phyloP scores from a whole-genome alignment of 148 eudicot genomes.

The Camellia lanceoleosa region DNA sequence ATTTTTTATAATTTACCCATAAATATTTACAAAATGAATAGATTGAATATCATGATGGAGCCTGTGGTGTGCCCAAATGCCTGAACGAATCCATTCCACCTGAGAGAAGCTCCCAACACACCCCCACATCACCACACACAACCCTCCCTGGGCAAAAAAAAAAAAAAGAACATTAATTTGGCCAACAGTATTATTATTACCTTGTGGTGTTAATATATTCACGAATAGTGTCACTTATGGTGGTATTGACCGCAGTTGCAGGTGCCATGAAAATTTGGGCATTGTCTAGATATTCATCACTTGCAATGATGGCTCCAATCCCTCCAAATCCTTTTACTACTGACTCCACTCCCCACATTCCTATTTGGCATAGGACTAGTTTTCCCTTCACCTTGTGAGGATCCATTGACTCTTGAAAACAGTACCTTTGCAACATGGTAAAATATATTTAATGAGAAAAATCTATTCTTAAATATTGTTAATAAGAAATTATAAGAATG shows the following conservation, averaged over 20 bases:
- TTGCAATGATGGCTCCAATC: constrained; percentile 57
- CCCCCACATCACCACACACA: too few relatives aligned
- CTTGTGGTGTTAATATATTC: constrained; percentile 57
- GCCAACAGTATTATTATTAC: constrained; percentile 24
- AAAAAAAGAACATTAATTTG: background rate
- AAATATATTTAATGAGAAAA: background rate
- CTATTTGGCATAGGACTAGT: constrained; percentile 59
- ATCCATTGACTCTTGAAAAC: constrained; percentile 58
- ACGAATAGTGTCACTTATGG: constrained; percentile 39
- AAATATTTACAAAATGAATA: too few relatives aligned
- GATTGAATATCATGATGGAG: too few relatives aligned
- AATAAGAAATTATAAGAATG: too few relatives aligned
- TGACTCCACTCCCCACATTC: constrained; percentile 60
- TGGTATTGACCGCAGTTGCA: constrained; percentile 49
- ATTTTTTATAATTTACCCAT: too few relatives aligned
- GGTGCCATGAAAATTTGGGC: constrained; percentile 83
- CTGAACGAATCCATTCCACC: too few relatives aligned
- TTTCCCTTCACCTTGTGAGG: constrained; percentile 80
- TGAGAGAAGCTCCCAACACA: too few relatives aligned
- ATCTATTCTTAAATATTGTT: too few relatives aligned
- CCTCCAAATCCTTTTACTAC: constrained; percentile 76
- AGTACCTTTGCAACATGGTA: constrained; percentile 27
- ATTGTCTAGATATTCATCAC: constrained; percentile 47
- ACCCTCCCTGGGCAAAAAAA: too few relatives aligned
- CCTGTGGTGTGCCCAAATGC: too few relatives aligned